Percentiles rank a stretch among this genome's conserved stretches.
Conservation (phyloP, 805 yeast species). For the Sungouiozyma ichnusensis region DNA sequence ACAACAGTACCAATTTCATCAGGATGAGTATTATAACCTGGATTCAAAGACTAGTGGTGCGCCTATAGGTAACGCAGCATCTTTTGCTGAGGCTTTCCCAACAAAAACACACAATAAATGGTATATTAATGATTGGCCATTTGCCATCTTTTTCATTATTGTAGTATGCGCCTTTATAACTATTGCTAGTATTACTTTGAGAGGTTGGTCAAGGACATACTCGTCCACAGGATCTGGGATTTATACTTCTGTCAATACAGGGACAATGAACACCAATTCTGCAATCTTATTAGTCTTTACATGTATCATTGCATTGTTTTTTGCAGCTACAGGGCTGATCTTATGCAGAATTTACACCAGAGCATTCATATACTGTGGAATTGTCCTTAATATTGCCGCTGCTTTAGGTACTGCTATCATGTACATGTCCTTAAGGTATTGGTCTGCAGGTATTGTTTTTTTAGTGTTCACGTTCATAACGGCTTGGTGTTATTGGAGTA, state of each 20-base stretch:
- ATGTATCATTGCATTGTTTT: constrained; percentile 46
- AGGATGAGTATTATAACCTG: constrained; percentile 21
- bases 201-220: constrained; percentile 49
- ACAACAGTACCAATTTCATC: constrained; percentile 17
- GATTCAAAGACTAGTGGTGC: constrained; percentile 28
- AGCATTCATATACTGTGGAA: constrained; percentile 56
- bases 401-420: constrained; percentile 71
- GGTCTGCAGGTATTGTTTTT: constrained; percentile 73
- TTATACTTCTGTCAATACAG: constrained; percentile 41
- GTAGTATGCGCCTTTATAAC: constrained; percentile 57
- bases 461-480: constrained; percentile 52
- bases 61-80: constrained; percentile 30
- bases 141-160: constrained; percentile 42
- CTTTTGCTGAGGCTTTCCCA: constrained; percentile 61
- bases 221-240: constrained; percentile 53
- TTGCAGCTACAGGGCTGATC: constrained; percentile 45
- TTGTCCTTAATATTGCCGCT: constrained; percentile 53
- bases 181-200: constrained; percentile 56
- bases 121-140: constrained; percentile 61
- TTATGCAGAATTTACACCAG: constrained; percentile 58
- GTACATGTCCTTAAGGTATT: constrained; percentile 56
- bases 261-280: constrained; percentile 66
- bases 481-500: constrained; percentile 64
- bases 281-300: constrained; percentile 59
- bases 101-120: constrained; percentile 35